Percentiles rank a stretch among this genome's conserved stretches.
Evolutionary conservation across 2,329 filamentous ascomycete species (phyloP).

Genomic region (Claviceps cyperi): DNA sequence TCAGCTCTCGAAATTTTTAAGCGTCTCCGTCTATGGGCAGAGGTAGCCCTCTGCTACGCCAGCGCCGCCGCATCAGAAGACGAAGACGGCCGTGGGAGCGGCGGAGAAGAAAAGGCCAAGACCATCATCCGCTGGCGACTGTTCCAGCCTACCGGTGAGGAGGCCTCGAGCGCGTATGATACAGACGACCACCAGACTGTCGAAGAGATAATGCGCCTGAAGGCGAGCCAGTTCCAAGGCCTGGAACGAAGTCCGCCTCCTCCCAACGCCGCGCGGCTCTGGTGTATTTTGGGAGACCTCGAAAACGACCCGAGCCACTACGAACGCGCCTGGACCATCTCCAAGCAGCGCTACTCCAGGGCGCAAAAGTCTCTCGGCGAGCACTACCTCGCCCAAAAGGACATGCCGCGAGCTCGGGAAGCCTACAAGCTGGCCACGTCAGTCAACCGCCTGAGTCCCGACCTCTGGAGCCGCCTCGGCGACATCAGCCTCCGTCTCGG

Average conservation of each 20-base stretch:
- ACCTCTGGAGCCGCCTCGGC: constrained; percentile 80
- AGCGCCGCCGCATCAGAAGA: constrained; percentile 43
- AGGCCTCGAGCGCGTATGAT: constrained; percentile 18
- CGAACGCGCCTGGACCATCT: constrained; percentile 77
- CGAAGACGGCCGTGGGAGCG: constrained; percentile 35
- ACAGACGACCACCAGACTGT: constrained; percentile 39
- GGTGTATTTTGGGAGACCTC: constrained; percentile 88
- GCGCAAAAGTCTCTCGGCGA: constrained; percentile 81
- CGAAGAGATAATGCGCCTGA: constrained; percentile 41
- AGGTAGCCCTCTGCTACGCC: constrained; percentile 82
- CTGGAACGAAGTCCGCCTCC: constrained; percentile 55
- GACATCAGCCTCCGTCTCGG: constrained; percentile 72
- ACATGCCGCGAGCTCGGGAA: constrained; percentile 55
- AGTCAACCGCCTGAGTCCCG: constrained; percentile 67
- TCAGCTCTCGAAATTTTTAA: constrained; percentile 95
- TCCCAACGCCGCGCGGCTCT: constrained; percentile 70
- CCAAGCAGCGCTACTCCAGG: constrained; percentile 63
- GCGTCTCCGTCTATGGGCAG: constrained; percentile 82
- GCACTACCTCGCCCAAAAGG: constrained; percentile 51
- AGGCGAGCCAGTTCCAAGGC: constrained; percentile 38
- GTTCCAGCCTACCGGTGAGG: constrained; percentile 45
- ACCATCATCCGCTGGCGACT: constrained; percentile 64
- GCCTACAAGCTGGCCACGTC: constrained; percentile 66
- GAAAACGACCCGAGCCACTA: constrained; percentile 64
- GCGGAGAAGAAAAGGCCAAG: constrained; percentile 65